These are phyloP conservation scores for Astrocystis sublimbata DNA, from an alignment of 495 filamentous ascomycete species.

Conservation along the genomic window DNA sequence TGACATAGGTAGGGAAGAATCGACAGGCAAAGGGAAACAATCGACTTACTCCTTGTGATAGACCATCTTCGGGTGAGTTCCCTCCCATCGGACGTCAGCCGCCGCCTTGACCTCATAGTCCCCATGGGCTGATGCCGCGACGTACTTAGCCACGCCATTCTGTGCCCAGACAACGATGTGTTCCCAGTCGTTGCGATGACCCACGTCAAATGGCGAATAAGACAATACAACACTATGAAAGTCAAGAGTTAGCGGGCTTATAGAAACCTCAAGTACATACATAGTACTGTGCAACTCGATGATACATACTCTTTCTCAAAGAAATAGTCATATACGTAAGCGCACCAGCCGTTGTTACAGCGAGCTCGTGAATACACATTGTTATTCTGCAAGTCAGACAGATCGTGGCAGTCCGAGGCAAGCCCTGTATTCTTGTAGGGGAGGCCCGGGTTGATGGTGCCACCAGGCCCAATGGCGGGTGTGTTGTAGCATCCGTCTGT, in stretches of 20 bases:
- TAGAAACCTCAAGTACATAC: too few relatives aligned
- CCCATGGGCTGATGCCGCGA: slow-evolving; percentile 43
- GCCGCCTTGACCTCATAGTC: slow-evolving; percentile 36
- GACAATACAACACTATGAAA: slow-evolving; percentile 28
- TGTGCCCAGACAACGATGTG: slow-evolving; percentile 48
- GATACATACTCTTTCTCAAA: slow-evolving; percentile 46
- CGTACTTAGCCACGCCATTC: slow-evolving; percentile 33
- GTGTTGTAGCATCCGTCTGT: slow-evolving; percentile 51
- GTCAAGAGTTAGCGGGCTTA: not conserved
- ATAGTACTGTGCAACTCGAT: not conserved
- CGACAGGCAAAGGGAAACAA: not conserved
- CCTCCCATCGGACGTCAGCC: slow-evolving; percentile 41
- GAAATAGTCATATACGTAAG: slow-evolving; percentile 50
- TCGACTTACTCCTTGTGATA: slow-evolving; percentile 43
- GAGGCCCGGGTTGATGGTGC: slow-evolving; percentile 41
- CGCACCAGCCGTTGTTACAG: slow-evolving; percentile 49
- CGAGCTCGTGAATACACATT: slow-evolving; percentile 49
- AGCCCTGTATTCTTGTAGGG: slow-evolving; percentile 34
- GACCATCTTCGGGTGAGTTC: slow-evolving; percentile 45
- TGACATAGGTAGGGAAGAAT: not conserved
- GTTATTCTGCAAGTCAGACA: slow-evolving; percentile 45
- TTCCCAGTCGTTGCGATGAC: slow-evolving; percentile 51
- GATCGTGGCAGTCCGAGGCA: slow-evolving; percentile 39
- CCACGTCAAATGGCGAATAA: slow-evolving; percentile 33
- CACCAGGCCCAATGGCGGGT: slow-evolving; percentile 41